Evolutionary conservation across 2,329 filamentous ascomycete genomes (phyloP), one percentile per base, ranked within the genome.

Genomic region (Xylaria sp.): DNA sequence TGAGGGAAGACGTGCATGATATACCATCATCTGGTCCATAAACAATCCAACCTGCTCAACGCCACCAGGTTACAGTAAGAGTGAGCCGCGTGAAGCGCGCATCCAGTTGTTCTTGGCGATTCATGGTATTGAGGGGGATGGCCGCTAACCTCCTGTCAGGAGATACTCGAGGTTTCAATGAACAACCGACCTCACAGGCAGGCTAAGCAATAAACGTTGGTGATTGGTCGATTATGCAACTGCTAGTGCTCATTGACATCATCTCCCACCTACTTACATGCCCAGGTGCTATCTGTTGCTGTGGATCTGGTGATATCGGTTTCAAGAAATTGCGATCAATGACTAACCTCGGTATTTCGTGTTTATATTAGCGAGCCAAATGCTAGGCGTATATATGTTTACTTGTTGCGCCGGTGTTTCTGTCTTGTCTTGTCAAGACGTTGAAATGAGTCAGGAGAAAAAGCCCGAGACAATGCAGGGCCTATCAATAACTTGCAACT

Each of bases 61-160:
- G 13, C 31, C 38, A 38, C 54, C 20, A 10, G 36, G 42, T 20
- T 44, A 51, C 28, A 28, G 28, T 28, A 28, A 28, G 28, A 44
- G 42, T 51, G 40, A 58, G 53, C 59, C 63, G 63, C 63, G 63
- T 63, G 59, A 57, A 56, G 66, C 66, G 66, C 58, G 42, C 49
- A 44, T 57, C 36, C 40, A 6, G 44, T 59, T 42, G n/a, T 15
- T 26, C 66, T 68, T 63, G 53, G 63, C 54, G 44, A 46, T 48
- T 26, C 40, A 44, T 44, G 40, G 17, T 44, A 40, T 17, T 42
- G 33, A 59, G 28, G 48, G 56, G 62, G 23, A 58, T 44, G 26
- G 36, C 15, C 23, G 4, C 23, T 20, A 15, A 33, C 26, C 7
- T 42, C 36, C 13, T 40, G 56, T 59, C 56, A 46, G 40, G 26